phyloP scores from a whole-genome alignment of 2,329 filamentous ascomycete species.

The Clarireedia homoeocarpa region DNA sequence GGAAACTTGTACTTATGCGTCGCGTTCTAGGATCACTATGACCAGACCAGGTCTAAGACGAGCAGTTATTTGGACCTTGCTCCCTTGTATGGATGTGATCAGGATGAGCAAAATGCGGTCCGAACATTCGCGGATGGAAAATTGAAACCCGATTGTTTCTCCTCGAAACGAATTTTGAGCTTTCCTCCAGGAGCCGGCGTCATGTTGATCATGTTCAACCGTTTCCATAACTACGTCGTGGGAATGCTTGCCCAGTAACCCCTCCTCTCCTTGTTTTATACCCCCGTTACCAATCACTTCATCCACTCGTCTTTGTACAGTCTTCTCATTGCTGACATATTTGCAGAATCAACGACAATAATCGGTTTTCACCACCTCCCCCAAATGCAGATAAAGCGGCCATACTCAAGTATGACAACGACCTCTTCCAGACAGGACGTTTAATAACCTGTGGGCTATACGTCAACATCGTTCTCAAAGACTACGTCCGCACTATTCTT shows the following conservation, averaged over 20 bases:
- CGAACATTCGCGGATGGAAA: slow-evolving; percentile 52
- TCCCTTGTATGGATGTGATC: slow-evolving; percentile 30
- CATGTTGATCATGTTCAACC: slow-evolving; percentile 68
- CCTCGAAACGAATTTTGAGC: slow-evolving; percentile 60
- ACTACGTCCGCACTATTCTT: slow-evolving; percentile 63
- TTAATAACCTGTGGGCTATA: slow-evolving; percentile 67
- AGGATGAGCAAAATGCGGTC: too few relatives aligned
- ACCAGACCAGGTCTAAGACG: slow-evolving; percentile 3
- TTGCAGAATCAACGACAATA: slow-evolving; percentile 70
- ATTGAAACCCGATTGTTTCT: slow-evolving; percentile 65
- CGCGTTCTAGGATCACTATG: slow-evolving; percentile 1
- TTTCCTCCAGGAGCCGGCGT: slow-evolving; percentile 52
- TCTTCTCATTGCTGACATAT: not conserved
- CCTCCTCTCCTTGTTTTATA: not conserved
- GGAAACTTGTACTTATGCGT: not conserved
- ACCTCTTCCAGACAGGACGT: slow-evolving; percentile 71
- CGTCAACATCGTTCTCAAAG: slow-evolving; percentile 67
- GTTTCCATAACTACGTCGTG: slow-evolving; percentile 74
- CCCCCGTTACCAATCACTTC: not conserved
- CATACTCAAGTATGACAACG: slow-evolving; percentile 66
- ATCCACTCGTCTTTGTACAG: not conserved
- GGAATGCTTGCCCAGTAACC: slow-evolving; percentile 56
- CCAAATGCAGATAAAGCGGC: slow-evolving; percentile 42
- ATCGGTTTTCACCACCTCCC: slow-evolving; percentile 63
- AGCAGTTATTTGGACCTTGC: slow-evolving; percentile 39